Conservation (phyloP, 176 grass and related monocot species). For the Olyra latifolia region DNA sequence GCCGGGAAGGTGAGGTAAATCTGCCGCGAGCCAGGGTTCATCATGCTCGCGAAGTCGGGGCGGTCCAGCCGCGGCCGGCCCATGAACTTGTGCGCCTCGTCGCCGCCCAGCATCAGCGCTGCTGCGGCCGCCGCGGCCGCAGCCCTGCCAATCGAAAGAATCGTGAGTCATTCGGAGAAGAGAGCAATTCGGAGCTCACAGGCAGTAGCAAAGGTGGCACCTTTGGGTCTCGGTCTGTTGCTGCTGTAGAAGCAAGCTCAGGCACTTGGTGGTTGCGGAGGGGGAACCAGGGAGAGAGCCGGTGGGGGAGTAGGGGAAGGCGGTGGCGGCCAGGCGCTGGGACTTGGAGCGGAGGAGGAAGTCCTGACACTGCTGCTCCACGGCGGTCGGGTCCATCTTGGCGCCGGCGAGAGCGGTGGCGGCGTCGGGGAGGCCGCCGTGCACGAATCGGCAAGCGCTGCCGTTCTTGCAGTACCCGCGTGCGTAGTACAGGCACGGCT, state of each 20-base stretch:
- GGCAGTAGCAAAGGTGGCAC: slow-evolving; percentile 32
- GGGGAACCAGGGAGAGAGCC: slow-evolving; percentile 70
- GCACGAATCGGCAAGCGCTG: slow-evolving; percentile 74
- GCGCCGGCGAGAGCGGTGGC: slow-evolving; percentile 15
- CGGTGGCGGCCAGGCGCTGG: slow-evolving; percentile 61
- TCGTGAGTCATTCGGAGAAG: not conserved
- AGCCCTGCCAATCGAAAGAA: slow-evolving; percentile 41
- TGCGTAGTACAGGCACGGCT: slow-evolving; percentile 90
- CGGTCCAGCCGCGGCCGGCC: slow-evolving; percentile 59
- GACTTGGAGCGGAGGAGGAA: slow-evolving; percentile 83
- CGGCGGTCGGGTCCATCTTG: slow-evolving; percentile 36
- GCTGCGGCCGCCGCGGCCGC: slow-evolving; percentile 54
- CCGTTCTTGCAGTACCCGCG: slow-evolving; percentile 98
- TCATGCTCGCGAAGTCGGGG: slow-evolving; percentile 60
- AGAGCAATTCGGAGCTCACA: not conserved
- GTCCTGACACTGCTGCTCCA: slow-evolving; percentile 77
- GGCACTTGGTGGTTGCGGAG: slow-evolving; percentile 67
- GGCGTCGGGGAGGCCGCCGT: slow-evolving; percentile 69
- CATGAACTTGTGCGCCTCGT: slow-evolving; percentile 86
- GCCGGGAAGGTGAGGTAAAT: slow-evolving; percentile 99
- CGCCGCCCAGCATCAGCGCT: slow-evolving; percentile 74
- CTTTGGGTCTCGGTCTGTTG: slow-evolving; percentile 94
- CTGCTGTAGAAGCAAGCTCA: slow-evolving; percentile 82
- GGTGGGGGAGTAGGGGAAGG: slow-evolving; percentile 77
- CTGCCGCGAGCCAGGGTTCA: slow-evolving; percentile 86